Base-by-base conservation (phyloP, 495 filamentous ascomycete genomes). In the Chlorociboria aeruginascens region DNA sequence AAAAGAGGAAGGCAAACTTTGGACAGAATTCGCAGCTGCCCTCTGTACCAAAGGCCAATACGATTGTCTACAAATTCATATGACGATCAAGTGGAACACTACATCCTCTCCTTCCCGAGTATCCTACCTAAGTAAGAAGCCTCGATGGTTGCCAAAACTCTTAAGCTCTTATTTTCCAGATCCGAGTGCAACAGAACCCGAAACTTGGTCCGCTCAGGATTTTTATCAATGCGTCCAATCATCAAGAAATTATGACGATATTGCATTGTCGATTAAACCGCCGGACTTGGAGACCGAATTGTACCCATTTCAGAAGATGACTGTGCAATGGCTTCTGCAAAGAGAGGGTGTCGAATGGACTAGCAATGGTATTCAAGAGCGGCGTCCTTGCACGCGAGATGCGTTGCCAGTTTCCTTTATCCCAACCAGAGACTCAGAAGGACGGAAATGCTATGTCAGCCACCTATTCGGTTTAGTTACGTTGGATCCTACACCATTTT, bases 251-350 rank as follows among this genome's bases (percentile, higher is more conserved):
- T 28, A 51, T 25, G 52, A 58, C 40, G 14, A 33, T 25, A 17
- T 43, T 1, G 10, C 50, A 10, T 44, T 43, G 10, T 38, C 42
- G 11, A 48, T 61, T 28, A 30, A 20, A 12, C 35, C 50, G 6
- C 17, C 33, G 7, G 48, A 35, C 7, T 13, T 61, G 3, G 45
- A 52, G 7, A 40, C 58, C 12, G 45, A 33, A 3, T 66, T 88
- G 3, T 83, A 81, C 56, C 80, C 83, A 0, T 89, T 87, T 53
- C 84, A 89, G 57, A 70, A 72, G 49, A 69, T 84, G 52, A 73
- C 84, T n/a, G 71, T 88, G 4, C 62, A 70, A 38, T 89, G 84
- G 83, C 65, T 89, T 50, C 51, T 88, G 30, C 51, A 58, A 43
- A 69, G 76, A 55, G 85, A 88, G 49, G 49, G 53, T 2, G 52